Base-by-base conservation (phyloP, 192 early-diverging fungal species). In the Thamnidium elegans region DNA sequence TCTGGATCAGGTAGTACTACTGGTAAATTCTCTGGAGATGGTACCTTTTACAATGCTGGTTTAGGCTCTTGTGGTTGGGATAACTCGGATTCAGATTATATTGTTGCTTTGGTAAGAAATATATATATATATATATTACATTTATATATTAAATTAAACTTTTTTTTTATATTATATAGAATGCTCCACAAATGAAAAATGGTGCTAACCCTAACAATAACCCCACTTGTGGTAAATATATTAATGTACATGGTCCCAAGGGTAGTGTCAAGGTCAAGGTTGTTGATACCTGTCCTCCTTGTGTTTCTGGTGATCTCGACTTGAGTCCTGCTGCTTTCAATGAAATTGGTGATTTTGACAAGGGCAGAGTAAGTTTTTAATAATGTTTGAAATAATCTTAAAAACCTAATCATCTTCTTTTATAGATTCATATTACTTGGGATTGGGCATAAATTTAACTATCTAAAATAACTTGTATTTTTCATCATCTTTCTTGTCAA, bases 251-350 rank as follows among this genome's bases (percentile, higher is more conserved):
- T 31, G 79, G 80, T 36, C 77, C 77, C 4, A 78, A 76, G 43
- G 82, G 74, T 13, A 39, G 66, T 1, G 73, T 81, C 7, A 53
- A 52, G 32, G 84, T 79, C 15, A 83, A 48, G 47, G 72, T 84
- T 17, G 74, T 81, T 8, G 84, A 86, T 56, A 81, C 73, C 11
- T 86, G 85, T 31, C 70, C 70, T 5, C 65, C 50, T 9, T 86
- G 84, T 39, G n/a, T 55, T 0, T 47, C 48, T 3, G 75, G 77
- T 3, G 67, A 61, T 19, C 58, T 86, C 20, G 82, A 86, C 39
- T 70, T 84, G 15, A 76, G 77, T 5, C 77, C 78, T 17, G 59
- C 69, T 0, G 80, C 84, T 0, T 86, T 82, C 45, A 45, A 54
- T 4, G 50, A 65, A 19, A 75, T 80, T 30, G 78, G 72, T 3